A percentile compares a stretch with the other conserved stretches of the same genome.
Evolutionary conservation across 2,329 filamentous ascomycete genomes (phyloP).

Genomic region (Trichophyton verrucosum): DNA sequence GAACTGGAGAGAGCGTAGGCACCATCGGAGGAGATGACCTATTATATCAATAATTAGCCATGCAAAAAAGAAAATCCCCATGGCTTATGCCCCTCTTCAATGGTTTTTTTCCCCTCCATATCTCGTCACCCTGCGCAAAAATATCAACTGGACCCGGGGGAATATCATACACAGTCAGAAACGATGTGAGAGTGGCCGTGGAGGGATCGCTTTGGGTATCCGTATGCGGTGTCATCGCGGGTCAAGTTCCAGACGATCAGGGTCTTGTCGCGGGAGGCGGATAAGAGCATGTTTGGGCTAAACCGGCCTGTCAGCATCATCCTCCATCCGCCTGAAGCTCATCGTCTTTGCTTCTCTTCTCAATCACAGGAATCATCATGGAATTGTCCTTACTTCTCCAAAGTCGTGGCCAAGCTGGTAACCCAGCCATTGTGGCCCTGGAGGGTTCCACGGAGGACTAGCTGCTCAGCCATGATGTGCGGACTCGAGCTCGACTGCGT

Average conservation of each 20-base stretch:
- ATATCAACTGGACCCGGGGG: conserved; percentile 10
- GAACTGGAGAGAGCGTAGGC: conserved; percentile 97
- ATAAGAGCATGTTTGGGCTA: conserved; percentile 99
- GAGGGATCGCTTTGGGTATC: conserved; percentile 97
- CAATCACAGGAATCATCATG: conserved; percentile 6
- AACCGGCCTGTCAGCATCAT: conserved; percentile 25
- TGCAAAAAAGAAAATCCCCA: neutral
- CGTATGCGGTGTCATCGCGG: conserved; percentile 95
- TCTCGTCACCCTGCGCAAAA: conserved; percentile 8
- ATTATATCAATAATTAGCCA: conserved; percentile 14
- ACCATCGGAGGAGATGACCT: conserved; percentile 99
- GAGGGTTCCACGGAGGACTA: conserved; percentile 92
- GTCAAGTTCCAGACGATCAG: conserved; percentile 99
- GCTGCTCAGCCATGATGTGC: conserved; percentile 70
- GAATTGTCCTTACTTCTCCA: conserved; percentile 71
- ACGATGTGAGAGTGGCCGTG: conserved; percentile 99
- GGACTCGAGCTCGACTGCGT: conserved; percentile 24
- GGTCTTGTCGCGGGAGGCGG: conserved; percentile 92
- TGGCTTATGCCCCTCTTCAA: neutral
- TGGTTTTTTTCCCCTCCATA: neutral
- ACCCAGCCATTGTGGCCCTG: conserved; percentile 99
- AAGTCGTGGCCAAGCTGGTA: conserved; percentile 93
- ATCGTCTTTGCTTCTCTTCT: neutral
- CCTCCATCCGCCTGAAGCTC: conserved; percentile 5
- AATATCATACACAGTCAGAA: conserved; percentile 87